A percentile compares a stretch with the other conserved stretches of the same genome.
phyloP scores from a whole-genome alignment of 768 basidiomycete species.

The Pleurotus eryngii region DNA sequence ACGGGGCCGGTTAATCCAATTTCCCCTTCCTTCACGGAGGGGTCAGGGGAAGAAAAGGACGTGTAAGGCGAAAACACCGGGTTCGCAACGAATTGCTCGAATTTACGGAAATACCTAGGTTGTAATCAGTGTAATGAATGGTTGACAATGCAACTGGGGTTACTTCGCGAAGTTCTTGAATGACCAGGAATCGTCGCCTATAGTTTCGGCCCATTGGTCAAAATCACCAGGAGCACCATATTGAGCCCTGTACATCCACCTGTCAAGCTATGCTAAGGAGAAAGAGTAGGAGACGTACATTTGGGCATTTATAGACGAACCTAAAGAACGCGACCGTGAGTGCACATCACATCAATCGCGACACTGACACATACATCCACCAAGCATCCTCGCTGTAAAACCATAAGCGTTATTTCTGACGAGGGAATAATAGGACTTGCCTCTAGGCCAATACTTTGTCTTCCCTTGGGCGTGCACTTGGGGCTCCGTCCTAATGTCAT shows the following conservation, averaged over 20 bases:
- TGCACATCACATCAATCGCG: background rate
- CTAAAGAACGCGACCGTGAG: background rate
- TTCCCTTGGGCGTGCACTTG: constrained; percentile 46
- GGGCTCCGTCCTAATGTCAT: constrained; percentile 52
- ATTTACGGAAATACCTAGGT: constrained; percentile 65
- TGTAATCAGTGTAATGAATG: background rate
- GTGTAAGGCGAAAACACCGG: constrained; percentile 28
- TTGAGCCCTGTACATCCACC: constrained; percentile 43
- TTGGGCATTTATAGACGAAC: constrained; percentile 60
- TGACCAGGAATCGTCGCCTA: constrained; percentile 57
- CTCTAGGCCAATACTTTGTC: constrained; percentile 63
- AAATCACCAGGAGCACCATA: constrained; percentile 67
- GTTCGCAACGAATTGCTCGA: constrained; percentile 56
- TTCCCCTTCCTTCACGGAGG: constrained; percentile 23
- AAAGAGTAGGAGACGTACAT: constrained; percentile 23
- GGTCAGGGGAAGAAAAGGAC: background rate
- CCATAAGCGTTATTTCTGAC: background rate
- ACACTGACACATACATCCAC: constrained; percentile 62
- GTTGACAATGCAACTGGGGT: constrained; percentile 6
- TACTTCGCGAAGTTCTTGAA: constrained; percentile 53
- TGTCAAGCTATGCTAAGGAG: too few relatives aligned
- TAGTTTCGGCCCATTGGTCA: constrained; percentile 58
- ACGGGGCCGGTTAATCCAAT: constrained; percentile 53
- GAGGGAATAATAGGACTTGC: constrained; percentile 27
- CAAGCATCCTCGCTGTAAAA: constrained; percentile 56